A percentile compares a stretch with the other conserved stretches of the same genome.
Conservation (phyloP, 257 asterid genomes). For the Nicotiana benthamiana region DNA sequence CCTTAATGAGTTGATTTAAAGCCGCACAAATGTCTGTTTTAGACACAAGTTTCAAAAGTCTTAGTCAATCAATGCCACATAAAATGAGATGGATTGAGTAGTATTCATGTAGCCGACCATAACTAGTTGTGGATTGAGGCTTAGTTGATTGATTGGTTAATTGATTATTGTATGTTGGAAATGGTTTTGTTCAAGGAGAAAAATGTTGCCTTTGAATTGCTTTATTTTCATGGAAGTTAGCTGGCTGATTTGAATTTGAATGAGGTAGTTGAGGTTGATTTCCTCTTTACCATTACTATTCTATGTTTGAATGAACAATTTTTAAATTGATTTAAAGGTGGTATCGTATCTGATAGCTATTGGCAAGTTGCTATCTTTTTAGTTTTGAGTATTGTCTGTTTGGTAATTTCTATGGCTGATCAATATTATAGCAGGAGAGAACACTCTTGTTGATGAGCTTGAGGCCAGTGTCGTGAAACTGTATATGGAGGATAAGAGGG, state of each 20-base stretch:
- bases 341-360: too few species aligned
- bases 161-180: not conserved
- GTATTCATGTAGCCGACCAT: not conserved
- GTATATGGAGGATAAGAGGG: constrained; percentile 49
- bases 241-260: not conserved
- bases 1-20: too few species aligned
- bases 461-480: constrained; percentile 49
- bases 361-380: not conserved
- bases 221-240: not conserved
- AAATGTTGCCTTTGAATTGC: not conserved
- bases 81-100: too few species aligned
- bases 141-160: not conserved
- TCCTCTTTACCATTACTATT: not conserved
- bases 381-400: not conserved
- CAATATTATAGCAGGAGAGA: constrained; percentile 55
- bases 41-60: too few species aligned
- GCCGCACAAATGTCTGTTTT: too few species aligned
- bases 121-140: not conserved
- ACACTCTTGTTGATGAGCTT: constrained; percentile 41
- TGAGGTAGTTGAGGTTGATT: not conserved
- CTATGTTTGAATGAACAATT: not conserved
- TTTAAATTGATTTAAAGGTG: too few species aligned
- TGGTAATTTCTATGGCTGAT: not conserved
- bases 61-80: too few species aligned
- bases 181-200: not conserved